Percentiles rank a stretch among this genome's conserved stretches.
Conservation (phyloP, 108 stramenopile genomes). For the Pseudonitzschia pungens region DNA sequence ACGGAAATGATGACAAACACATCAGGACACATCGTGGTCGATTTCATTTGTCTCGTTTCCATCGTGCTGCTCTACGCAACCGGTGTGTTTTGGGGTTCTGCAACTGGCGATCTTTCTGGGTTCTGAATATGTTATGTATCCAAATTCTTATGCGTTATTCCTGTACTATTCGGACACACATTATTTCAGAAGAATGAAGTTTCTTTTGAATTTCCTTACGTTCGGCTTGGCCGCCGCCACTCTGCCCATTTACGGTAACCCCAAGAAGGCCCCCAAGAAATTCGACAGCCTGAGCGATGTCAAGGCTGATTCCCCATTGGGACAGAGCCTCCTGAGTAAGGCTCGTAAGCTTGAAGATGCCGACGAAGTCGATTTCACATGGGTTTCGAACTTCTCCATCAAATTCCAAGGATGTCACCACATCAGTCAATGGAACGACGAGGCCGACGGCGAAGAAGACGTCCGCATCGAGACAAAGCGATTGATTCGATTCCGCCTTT, state of each 20-base stretch:
- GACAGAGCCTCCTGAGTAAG: conserved; percentile 48
- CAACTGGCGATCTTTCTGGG: no score
- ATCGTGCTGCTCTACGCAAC: no score
- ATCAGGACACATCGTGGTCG: no score
- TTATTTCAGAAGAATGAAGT: conserved; percentile 27
- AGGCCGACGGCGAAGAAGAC: conserved; percentile 61
- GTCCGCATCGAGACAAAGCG: conserved; percentile 73
- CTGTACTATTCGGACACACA: neutral
- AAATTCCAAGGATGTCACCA: conserved; percentile 91
- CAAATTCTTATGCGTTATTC: no score
- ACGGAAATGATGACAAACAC: no score
- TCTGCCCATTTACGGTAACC: conserved; percentile 38
- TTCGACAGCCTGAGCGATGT: conserved; percentile 30
- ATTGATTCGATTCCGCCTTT: conserved; percentile 81
- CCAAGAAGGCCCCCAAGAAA: conserved; percentile 17
- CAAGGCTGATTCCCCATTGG: conserved; percentile 50
- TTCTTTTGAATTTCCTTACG: conserved; percentile 33
- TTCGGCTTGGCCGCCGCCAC: conserved; percentile 34
- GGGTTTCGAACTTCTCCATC: conserved; percentile 74
- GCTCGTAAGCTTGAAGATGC: conserved; percentile 58
- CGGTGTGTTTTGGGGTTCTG: no score
- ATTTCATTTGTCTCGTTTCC: no score
- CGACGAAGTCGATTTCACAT: conserved; percentile 55
- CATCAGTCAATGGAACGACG: conserved; percentile 69
- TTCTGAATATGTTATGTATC: no score